Conservation (phyloP, 192 early-diverging fungal genomes). For the Dissophora globulifera region DNA sequence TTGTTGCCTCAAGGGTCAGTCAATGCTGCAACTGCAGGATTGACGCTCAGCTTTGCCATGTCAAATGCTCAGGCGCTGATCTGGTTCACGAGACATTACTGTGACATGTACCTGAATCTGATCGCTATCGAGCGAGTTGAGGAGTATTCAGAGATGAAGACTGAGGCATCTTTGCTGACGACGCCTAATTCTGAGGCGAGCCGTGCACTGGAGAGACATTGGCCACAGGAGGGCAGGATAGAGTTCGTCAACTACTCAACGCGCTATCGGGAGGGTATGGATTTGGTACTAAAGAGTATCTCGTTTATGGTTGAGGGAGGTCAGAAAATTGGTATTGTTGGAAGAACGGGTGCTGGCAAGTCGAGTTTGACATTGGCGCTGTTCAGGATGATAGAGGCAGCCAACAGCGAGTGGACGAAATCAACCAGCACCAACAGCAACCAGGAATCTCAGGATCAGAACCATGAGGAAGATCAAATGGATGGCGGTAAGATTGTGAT, state of each 20-base stretch:
- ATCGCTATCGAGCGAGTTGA: conserved; percentile 41
- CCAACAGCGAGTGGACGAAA: conserved; percentile 9
- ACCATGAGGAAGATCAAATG: neutral
- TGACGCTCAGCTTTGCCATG: conserved; percentile 74
- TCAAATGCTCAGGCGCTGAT: conserved; percentile 81
- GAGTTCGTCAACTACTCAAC: conserved; percentile 73
- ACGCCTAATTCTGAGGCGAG: conserved; percentile 56
- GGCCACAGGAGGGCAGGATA: conserved; percentile 73
- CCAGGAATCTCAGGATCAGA: neutral
- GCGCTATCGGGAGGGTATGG: conserved; percentile 73
- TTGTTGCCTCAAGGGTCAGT: conserved; percentile 64
- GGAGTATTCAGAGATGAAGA: conserved; percentile 35
- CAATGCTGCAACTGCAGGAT: conserved; percentile 77
- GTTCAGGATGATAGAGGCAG: conserved; percentile 60
- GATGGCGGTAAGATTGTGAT: conserved; percentile 70
- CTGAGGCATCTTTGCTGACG: conserved; percentile 28
- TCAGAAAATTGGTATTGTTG: conserved; percentile 89
- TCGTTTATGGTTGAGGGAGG: conserved; percentile 66
- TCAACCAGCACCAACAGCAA: neutral
- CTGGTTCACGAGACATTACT: conserved; percentile 83
- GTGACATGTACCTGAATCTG: conserved; percentile 68
- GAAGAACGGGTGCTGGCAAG: conserved; percentile 64
- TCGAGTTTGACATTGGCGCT: conserved; percentile 62
- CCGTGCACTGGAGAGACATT: conserved; percentile 67
- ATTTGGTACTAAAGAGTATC: conserved; percentile 79